A percentile compares a stretch with the other conserved stretches of the same genome.
phyloP scores from a whole-genome alignment of 768 basidiomycete genomes.

The Hortiboletus flavorubellus region DNA sequence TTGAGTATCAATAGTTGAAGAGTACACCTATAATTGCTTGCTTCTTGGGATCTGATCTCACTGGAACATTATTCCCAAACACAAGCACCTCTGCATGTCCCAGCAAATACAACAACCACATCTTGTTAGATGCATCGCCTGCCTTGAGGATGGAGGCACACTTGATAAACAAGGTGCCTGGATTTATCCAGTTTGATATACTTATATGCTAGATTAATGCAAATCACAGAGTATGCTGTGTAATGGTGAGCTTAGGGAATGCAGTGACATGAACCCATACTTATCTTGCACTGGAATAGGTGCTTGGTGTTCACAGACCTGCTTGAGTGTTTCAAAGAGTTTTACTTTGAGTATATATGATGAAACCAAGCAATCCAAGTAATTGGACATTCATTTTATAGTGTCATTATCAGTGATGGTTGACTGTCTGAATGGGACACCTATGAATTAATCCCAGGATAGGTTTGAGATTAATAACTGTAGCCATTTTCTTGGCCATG shows the following conservation, averaged over 20 bases:
- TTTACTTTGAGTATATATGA: constrained; percentile 65
- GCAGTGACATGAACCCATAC: constrained; percentile 3
- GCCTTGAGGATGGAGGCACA: constrained; percentile 45
- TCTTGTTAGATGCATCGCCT: constrained; percentile 48
- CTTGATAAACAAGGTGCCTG: constrained; percentile 57
- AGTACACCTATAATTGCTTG: too few species aligned
- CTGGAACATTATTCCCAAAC: constrained; percentile 50
- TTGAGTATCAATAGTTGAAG: too few species aligned
- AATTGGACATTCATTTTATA: constrained; percentile 54
- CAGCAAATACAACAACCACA: constrained; percentile 53
- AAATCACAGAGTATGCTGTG: constrained; percentile 59
- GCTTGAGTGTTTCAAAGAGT: constrained; percentile 62
- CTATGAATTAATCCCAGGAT: constrained; percentile 53
- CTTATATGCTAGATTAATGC: constrained; percentile 72
- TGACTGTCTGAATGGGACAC: constrained; percentile 18
- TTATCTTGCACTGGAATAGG: constrained; percentile 47
- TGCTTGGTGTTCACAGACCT: constrained; percentile 45
- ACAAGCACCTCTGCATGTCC: constrained; percentile 67
- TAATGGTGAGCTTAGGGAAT: not conserved
- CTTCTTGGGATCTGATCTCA: constrained; percentile 43
- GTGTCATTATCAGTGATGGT: not conserved
- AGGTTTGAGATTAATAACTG: constrained; percentile 25
- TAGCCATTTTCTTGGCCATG: not conserved
- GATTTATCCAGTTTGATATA: constrained; percentile 75
- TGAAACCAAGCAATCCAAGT: constrained; percentile 65